A percentile compares a stretch with the other conserved stretches of the same genome.
These are phyloP conservation scores for Tremella yokohamensis DNA, from an alignment of 768 basidiomycete species.

Conservation along the genomic window DNA sequence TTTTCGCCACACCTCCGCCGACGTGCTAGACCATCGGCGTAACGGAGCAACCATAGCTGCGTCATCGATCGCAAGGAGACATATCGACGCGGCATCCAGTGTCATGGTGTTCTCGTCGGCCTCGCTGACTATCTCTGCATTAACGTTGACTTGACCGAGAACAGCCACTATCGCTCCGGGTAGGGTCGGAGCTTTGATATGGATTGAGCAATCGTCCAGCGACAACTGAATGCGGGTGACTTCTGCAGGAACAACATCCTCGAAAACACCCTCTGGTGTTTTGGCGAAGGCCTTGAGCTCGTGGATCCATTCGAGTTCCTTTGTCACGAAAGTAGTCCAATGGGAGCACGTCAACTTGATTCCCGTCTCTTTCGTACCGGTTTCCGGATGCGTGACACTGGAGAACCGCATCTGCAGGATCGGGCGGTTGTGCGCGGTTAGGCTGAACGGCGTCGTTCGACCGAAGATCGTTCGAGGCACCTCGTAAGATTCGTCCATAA, in stretches of 20 bases:
- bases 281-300: constrained; percentile 67
- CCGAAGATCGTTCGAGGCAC: constrained; percentile 55
- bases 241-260: constrained; percentile 86
- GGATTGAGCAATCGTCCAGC: constrained; percentile 65
- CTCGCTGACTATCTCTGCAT: constrained; percentile 69
- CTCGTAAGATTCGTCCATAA: constrained; percentile 56
- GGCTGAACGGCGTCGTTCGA: constrained; percentile 59
- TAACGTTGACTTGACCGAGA: constrained; percentile 64
- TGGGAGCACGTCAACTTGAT: constrained; percentile 64
- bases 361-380: constrained; percentile 72
- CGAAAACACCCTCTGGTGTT: constrained; percentile 89
- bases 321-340: constrained; percentile 62
- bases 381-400: constrained; percentile 62
- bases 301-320: constrained; percentile 62
- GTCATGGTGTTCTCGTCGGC: constrained; percentile 60
- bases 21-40: constrained; percentile 33
- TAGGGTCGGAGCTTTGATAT: constrained; percentile 59
- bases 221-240: constrained; percentile 68
- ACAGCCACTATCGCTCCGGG: constrained; percentile 67
- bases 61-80: constrained; percentile 61
- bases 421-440: constrained; percentile 47
- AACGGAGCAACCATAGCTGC: constrained; percentile 45
- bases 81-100: constrained; percentile 56
- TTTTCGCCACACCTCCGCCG: constrained; percentile 59
- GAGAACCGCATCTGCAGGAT: constrained; percentile 58